Evolutionary conservation across 345 rosid genomes (phyloP).

Genomic region (Ricinus communis): DNA sequence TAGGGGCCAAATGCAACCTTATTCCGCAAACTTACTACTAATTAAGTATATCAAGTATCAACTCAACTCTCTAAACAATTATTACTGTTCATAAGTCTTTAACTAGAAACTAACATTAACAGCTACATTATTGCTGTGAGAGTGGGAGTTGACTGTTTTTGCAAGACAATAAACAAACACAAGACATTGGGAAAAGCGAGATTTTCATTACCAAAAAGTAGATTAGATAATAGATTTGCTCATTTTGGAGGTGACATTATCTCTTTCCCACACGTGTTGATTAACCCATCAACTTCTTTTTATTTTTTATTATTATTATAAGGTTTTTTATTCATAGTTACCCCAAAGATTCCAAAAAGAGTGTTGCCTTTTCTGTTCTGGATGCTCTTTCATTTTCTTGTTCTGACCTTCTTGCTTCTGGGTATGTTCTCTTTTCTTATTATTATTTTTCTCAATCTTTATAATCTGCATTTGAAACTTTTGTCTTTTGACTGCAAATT

Average conservation of each 20-base stretch:
- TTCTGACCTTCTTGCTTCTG: neutral
- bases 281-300: neutral
- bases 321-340: too few species aligned
- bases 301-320: neutral
- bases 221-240: slow-evolving; percentile 2
- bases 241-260: neutral
- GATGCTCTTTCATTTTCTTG: neutral
- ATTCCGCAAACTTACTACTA: too few species aligned
- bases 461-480: neutral
- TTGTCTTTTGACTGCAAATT: neutral
- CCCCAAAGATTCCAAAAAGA: neutral
- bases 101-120: too few species aligned
- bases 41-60: too few species aligned
- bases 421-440: slow-evolving; percentile 4
- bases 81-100: too few species aligned
- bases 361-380: neutral
- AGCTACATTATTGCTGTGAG: neutral
- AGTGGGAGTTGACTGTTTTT: neutral
- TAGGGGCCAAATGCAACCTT: too few species aligned
- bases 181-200: neutral
- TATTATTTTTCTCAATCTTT: neutral
- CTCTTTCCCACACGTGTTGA: slow-evolving; percentile 8
- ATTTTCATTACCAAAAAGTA: neutral
- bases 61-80: too few species aligned
- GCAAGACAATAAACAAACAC: neutral